Evolutionary conservation across 345 rosid genomes (phyloP).

Genomic region (Psidium guajava): DNA sequence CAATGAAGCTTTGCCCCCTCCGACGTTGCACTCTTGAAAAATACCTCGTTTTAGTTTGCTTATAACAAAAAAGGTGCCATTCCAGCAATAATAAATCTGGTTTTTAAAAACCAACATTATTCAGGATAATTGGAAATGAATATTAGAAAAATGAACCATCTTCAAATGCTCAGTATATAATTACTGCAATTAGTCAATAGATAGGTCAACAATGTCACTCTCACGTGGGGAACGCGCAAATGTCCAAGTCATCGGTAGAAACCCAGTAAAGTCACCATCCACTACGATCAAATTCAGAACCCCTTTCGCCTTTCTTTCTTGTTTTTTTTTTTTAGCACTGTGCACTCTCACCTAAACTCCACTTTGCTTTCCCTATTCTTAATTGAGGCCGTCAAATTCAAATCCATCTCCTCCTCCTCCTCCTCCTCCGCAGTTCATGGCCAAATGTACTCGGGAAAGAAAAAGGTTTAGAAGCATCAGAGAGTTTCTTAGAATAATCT

Average conservation of each 20-base stretch:
- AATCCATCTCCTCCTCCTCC: not conserved
- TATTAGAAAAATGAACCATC: not conserved
- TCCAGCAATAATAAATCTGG: not conserved
- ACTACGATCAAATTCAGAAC: not conserved
- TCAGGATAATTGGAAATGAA: not conserved
- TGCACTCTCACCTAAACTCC: not conserved
- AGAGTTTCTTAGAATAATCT: not conserved
- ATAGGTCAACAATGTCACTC: not conserved
- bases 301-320: not conserved
- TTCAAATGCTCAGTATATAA: not conserved
- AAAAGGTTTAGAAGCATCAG: not conserved
- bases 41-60: not conserved
- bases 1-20: not conserved
- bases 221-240: not conserved
- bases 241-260: not conserved
- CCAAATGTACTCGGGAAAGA: not conserved
- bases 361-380: not conserved
- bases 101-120: not conserved
- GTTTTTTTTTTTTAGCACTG: not conserved
- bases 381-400: not conserved
- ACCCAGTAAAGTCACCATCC: not conserved
- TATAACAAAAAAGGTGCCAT: not conserved
- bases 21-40: not conserved
- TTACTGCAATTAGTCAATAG: not conserved
- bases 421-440: not conserved